A percentile compares a stretch with the other conserved stretches of the same genome.
These are phyloP conservation scores for Trichoderma sp. DNA, from an alignment of 2,329 filamentous ascomycete species.

Conservation along the genomic window DNA sequence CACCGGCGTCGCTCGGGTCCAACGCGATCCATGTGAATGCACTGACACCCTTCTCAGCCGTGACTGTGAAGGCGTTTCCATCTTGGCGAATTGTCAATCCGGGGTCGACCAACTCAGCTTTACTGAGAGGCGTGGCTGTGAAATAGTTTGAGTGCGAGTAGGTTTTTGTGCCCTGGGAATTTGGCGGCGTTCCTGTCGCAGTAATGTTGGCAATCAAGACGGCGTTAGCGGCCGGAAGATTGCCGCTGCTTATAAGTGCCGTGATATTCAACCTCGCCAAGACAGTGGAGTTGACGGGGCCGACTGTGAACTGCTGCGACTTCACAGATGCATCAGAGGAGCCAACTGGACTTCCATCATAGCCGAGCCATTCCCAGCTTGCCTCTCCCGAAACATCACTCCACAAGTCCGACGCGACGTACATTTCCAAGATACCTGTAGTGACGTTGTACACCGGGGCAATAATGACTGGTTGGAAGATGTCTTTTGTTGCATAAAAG, in stretches of 20 bases:
- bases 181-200: neutral
- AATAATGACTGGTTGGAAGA: slow-evolving; percentile 6
- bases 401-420: neutral
- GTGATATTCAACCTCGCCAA: neutral
- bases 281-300: slow-evolving; percentile 3
- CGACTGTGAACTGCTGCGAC: neutral
- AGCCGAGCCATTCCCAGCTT: slow-evolving; percentile 10
- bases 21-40: slow-evolving; percentile 2
- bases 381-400: neutral
- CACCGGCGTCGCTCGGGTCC: neutral
- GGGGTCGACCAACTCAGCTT: neutral
- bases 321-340: neutral
- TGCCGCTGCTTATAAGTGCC: neutral
- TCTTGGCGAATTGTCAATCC: neutral
- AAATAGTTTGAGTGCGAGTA: slow-evolving; percentile 2
- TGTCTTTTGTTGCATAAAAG: slow-evolving; percentile 7
- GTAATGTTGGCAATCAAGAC: slow-evolving; percentile 4
- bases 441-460: slow-evolving; percentile 1
- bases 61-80: neutral
- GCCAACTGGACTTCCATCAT: slow-evolving; percentile 5
- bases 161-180: neutral
- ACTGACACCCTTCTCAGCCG: slow-evolving; percentile 4
- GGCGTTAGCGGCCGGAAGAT: neutral
- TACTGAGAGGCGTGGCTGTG: slow-evolving; percentile 5
- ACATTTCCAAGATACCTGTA: neutral